Evolutionary conservation across 2,329 filamentous ascomycete species (phyloP).

Genomic region (Pseudonectria foliicola): DNA sequence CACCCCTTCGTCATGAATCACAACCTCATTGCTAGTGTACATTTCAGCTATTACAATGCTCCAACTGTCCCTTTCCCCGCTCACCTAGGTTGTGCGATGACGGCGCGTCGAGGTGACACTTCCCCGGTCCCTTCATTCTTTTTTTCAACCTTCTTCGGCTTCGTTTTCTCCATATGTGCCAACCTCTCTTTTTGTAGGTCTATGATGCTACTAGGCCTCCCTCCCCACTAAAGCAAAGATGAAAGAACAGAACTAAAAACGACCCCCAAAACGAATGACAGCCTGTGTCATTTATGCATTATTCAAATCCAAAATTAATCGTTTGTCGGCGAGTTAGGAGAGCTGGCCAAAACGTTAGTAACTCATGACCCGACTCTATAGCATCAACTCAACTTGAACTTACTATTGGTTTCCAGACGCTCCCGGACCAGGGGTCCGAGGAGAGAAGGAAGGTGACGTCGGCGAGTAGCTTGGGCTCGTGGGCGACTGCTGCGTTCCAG

Average conservation of each 20-base stretch:
- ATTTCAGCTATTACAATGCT: slow-evolving; percentile 21
- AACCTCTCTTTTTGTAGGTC: slow-evolving; percentile 21
- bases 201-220: slow-evolving; percentile 20
- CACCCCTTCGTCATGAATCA: slow-evolving; percentile 11
- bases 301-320: slow-evolving; percentile 29
- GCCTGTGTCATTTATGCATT: slow-evolving; percentile 28
- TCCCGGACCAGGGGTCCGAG: slow-evolving; percentile 37
- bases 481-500: slow-evolving; percentile 50
- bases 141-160: slow-evolving; percentile 11
- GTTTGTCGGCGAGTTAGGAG: slow-evolving; percentile 37
- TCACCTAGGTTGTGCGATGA: background rate
- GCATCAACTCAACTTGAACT: slow-evolving; percentile 10
- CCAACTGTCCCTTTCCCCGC: slow-evolving; percentile 3
- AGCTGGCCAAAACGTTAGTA: slow-evolving; percentile 30
- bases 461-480: slow-evolving; percentile 69
- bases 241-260: slow-evolving; percentile 18
- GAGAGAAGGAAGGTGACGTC: slow-evolving; percentile 42
- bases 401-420: slow-evolving; percentile 37
- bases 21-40: slow-evolving; percentile 18
- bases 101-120: slow-evolving; percentile 5
- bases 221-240: slow-evolving; percentile 10
- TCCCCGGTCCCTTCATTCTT: slow-evolving; percentile 3
- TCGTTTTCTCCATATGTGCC: slow-evolving; percentile 9
- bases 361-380: too few species aligned
- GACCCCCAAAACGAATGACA: slow-evolving; percentile 18